Percentiles rank a stretch among this genome's conserved stretches.
Conservation (phyloP, 2,329 filamentous ascomycete genomes). For the Emergomyces pasteurianus region DNA sequence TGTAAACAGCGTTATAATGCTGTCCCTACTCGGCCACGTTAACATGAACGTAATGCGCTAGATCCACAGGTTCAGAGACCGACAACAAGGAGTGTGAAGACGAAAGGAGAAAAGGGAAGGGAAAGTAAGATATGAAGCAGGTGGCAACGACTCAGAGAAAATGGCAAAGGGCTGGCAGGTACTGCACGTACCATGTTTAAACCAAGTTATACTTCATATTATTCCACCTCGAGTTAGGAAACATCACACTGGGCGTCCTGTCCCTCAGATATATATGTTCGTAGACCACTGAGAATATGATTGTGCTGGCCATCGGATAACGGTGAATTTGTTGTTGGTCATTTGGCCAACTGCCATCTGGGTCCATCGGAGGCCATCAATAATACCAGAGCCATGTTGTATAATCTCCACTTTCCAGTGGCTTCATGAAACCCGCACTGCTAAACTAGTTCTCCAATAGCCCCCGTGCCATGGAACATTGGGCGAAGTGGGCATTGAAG, state of each 20-base stretch:
- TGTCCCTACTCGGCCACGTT: neutral
- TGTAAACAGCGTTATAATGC: neutral
- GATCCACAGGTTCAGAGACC: neutral
- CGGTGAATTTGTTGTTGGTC: neutral
- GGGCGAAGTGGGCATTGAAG: neutral
- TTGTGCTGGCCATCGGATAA: neutral
- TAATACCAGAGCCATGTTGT: neutral
- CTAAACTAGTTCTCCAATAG: neutral
- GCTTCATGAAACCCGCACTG: neutral
- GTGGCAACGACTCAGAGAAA: neutral
- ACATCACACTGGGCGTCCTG: neutral
- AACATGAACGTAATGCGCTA: neutral
- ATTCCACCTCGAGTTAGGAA: neutral
- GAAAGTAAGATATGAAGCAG: neutral
- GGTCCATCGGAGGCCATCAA: neutral
- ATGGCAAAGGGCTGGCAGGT: neutral
- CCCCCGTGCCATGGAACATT: neutral
- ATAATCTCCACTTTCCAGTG: too few species aligned
- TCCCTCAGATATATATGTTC: neutral
- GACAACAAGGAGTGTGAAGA: neutral
- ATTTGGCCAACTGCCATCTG: neutral
- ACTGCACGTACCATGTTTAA: neutral
- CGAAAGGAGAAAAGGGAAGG: neutral
- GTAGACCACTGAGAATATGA: neutral
- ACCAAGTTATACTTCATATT: neutral